Evolutionary conservation across 495 filamentous ascomycete species (phyloP).

Genomic region (Elasticomyces elasticus): DNA sequence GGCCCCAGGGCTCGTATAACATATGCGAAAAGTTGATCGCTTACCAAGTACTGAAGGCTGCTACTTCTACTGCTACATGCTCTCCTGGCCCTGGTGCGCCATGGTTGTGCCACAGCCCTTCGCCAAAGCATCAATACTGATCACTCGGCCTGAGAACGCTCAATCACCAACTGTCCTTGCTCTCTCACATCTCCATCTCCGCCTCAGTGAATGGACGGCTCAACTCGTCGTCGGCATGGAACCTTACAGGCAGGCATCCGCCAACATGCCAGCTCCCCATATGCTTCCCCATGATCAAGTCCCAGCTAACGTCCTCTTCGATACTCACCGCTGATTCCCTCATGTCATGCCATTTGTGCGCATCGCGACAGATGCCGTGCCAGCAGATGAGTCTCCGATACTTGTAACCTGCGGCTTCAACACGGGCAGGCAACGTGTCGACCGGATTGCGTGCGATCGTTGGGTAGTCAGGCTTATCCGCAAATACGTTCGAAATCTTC

Average conservation of each 20-base stretch:
- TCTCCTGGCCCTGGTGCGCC: no score
- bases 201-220: not conserved
- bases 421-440: not conserved
- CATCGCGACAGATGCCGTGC: constrained; percentile 2
- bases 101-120: no score
- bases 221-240: not conserved
- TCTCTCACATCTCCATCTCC: not conserved
- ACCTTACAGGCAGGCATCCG: not conserved
- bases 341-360: constrained; percentile 4
- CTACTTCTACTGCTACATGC: no score
- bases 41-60: no score
- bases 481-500: not conserved
- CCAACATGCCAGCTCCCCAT: not conserved
- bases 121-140: no score
- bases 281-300: not conserved
- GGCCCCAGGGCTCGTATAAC: no score
- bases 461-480: not conserved
- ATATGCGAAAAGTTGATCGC: no score
- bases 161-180: no score
- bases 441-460: not conserved
- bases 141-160: no score
- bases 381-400: constrained; percentile 2
- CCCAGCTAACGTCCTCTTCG: not conserved
- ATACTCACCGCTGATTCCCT: not conserved
- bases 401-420: not conserved